phyloP scores from a whole-genome alignment of 2,329 filamentous ascomycete species.

The Thielaviopsis cerberus region DNA sequence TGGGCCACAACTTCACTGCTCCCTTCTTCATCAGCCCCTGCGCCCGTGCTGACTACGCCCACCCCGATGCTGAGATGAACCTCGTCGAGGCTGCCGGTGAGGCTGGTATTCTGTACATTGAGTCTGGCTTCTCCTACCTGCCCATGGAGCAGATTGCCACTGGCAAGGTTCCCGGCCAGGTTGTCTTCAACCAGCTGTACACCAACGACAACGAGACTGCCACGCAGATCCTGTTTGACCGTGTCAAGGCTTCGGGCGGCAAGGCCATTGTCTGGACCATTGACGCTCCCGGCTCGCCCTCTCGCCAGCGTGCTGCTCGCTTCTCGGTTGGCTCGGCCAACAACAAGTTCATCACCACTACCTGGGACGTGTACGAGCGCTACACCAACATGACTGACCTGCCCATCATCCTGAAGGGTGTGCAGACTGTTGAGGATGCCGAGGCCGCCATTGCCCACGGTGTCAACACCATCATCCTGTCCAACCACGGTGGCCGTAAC shows the following conservation, averaged over 20 bases:
- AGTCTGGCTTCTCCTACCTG: conserved; percentile 18
- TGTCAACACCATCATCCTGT: conserved; percentile 23
- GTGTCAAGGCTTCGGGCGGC: conserved; percentile 19
- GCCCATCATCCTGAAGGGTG: conserved; percentile 25
- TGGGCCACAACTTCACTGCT: conserved; percentile 28
- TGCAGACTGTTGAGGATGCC: conserved; percentile 24
- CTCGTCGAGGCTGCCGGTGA: conserved; percentile 27
- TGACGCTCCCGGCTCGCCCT: conserved; percentile 15
- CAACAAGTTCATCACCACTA: conserved; percentile 11
- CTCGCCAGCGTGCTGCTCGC: conserved; percentile 22
- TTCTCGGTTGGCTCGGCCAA: conserved; percentile 21
- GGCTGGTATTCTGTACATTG: conserved; percentile 28
- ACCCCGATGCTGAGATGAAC: conserved; percentile 28
- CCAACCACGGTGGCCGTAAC: conserved; percentile 26
- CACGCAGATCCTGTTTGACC: conserved; percentile 19
- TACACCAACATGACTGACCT: conserved; percentile 11
- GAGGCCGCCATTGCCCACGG: conserved; percentile 21
- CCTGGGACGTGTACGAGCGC: conserved; percentile 11
- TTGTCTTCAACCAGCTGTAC: conserved; percentile 17
- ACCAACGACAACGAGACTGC: conserved; percentile 19
- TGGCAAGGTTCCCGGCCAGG: conserved; percentile 14
- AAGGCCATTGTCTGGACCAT: conserved; percentile 24
- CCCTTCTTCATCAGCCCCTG: conserved; percentile 32
- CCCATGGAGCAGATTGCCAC: conserved; percentile 20
- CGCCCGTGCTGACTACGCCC: conserved; percentile 24